A percentile compares a stretch with the other conserved stretches of the same genome.
phyloP scores from a whole-genome alignment of 371 early-diverging fungal genomes.

The Lichtheimia hyalospora region DNA sequence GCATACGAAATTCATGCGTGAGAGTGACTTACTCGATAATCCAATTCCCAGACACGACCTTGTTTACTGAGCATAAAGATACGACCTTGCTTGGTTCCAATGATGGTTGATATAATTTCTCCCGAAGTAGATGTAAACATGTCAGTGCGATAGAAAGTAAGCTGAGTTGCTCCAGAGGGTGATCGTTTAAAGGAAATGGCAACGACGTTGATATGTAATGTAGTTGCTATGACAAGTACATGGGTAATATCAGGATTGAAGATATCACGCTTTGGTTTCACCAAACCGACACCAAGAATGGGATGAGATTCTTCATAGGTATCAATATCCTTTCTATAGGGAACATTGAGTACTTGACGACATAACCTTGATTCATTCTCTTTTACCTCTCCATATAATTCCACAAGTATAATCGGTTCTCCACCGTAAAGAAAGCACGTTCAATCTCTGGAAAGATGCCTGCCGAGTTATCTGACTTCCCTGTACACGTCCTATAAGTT shows the following conservation, averaged over 20 bases:
- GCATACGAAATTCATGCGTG: not conserved
- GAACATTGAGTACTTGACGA: not conserved
- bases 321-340: conserved; percentile 56
- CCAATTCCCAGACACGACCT: conserved; percentile 87
- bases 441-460: conserved; percentile 72
- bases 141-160: conserved; percentile 69
- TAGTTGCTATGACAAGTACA: conserved; percentile 84
- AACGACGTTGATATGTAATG: conserved; percentile 77
- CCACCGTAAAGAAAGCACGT: conserved; percentile 88
- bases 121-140: conserved; percentile 76
- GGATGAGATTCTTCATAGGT: conserved; percentile 82
- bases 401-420: conserved; percentile 86
- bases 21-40: conserved; percentile 66
- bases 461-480: conserved; percentile 23
- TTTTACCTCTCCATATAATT: conserved; percentile 69
- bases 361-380: not conserved
- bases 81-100: conserved; percentile 77
- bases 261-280: conserved; percentile 70
- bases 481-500: conserved; percentile 7
- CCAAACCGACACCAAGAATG: conserved; percentile 81
- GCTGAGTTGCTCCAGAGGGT: conserved; percentile 17
- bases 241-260: conserved; percentile 81
- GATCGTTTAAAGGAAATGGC: conserved; percentile 56
- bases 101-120: conserved; percentile 73
- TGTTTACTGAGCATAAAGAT: conserved; percentile 88